phyloP scores from a whole-genome alignment of 2,329 filamentous ascomycete species.

The Coniochaeta pulveracea region DNA sequence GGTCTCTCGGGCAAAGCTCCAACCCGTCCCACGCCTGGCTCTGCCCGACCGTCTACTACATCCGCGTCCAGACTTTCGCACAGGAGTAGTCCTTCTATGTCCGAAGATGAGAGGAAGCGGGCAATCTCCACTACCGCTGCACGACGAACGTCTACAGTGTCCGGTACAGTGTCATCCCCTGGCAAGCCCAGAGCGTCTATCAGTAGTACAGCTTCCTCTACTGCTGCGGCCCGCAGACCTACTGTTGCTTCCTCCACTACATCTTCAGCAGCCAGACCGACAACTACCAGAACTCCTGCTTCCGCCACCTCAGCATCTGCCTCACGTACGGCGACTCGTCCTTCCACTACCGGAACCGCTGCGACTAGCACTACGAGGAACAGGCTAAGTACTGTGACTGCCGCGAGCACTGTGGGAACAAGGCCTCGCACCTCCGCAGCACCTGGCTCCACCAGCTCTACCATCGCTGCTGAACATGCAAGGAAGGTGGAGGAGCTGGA shows the following conservation, averaged over 20 bases:
- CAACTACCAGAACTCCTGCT: constrained; percentile 22
- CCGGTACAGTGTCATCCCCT: constrained; percentile 14
- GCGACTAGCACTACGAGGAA: constrained; percentile 46
- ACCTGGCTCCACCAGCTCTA: constrained; percentile 12
- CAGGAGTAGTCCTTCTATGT: constrained; percentile 21
- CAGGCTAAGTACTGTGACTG: constrained; percentile 39
- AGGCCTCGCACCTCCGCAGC: constrained; percentile 29
- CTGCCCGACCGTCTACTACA: constrained; percentile 19
- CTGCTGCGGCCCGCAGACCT: constrained; percentile 23
- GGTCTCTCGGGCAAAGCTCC: constrained; percentile 19
- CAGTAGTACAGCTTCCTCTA: constrained; percentile 16
- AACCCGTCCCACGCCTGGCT: constrained; percentile 15
- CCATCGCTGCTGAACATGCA: constrained; percentile 27
- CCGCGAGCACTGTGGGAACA: constrained; percentile 23
- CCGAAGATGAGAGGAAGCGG: constrained; percentile 25
- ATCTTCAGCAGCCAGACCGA: constrained; percentile 18
- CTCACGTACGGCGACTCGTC: constrained; percentile 21
- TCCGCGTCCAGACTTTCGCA: constrained; percentile 16
- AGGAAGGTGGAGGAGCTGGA: constrained; percentile 52
- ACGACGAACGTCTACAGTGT: constrained; percentile 21
- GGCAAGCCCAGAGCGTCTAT: constrained; percentile 10
- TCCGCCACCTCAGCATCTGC: constrained; percentile 21
- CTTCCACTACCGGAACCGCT: constrained; percentile 23
- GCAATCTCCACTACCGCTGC: constrained; percentile 11
- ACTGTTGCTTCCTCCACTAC: constrained; percentile 18